A percentile compares a stretch with the other conserved stretches of the same genome.
Conservation (phyloP, 345 rosid species). For the Camelina hispida region DNA sequence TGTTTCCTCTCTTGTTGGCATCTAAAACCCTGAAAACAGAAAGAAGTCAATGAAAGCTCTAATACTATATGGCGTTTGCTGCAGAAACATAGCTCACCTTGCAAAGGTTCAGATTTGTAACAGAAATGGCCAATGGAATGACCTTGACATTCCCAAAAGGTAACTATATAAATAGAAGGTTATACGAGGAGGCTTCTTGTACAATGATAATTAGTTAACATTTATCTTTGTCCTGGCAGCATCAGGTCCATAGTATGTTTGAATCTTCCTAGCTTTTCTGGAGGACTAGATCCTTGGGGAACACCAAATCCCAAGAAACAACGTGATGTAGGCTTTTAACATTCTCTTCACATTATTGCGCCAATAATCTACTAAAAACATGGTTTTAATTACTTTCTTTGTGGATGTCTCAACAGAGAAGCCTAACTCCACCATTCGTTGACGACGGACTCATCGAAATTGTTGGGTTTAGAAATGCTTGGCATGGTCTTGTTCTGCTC, state of each 20-base stretch:
- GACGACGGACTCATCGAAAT: constrained; percentile 83
- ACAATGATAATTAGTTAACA: not conserved
- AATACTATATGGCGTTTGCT: constrained; percentile 6
- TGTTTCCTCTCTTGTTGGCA: not conserved
- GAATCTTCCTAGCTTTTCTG: constrained; percentile 93
- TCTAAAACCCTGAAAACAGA: not conserved
- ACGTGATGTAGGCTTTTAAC: constrained; percentile 50
- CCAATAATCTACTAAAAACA: not conserved
- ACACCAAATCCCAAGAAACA: constrained; percentile 61
- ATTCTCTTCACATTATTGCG: constrained; percentile 14
- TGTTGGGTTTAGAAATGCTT: constrained; percentile 95
- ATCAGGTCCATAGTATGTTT: constrained; percentile 88
- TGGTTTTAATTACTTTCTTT: constrained; percentile 2
- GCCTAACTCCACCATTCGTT: constrained; percentile 79
- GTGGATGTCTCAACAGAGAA: constrained; percentile 55
- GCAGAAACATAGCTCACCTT: constrained; percentile 82
- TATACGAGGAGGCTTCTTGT: not conserved
- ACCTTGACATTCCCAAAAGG: constrained; percentile 64
- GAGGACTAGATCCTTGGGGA: constrained; percentile 96
- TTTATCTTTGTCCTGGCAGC: constrained; percentile 45
- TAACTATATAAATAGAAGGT: constrained; percentile 6
- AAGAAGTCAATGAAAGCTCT: not conserved
- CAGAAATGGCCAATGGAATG: constrained; percentile 62
- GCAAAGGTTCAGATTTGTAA: constrained; percentile 73
- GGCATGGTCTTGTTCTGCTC: constrained; percentile 88